Evolutionary conservation across 2,329 filamentous ascomycete species (phyloP), one percentile per base, ranked within the genome.

Genomic region (Fusarium aywerte): DNA sequence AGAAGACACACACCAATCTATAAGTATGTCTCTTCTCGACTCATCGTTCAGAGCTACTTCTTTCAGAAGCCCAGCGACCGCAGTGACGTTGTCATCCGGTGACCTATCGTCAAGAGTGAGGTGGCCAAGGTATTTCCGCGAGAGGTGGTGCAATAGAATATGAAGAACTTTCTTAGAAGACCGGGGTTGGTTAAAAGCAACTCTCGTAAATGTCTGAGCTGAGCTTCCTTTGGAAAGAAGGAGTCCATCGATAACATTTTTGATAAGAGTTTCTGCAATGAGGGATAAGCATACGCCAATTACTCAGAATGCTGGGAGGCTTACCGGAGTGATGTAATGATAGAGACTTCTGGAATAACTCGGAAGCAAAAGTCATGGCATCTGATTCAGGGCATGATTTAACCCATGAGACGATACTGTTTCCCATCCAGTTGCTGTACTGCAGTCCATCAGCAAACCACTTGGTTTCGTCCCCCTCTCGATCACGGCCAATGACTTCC

Each of bases 281-380:
- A 8, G 56, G 32, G 25, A 31, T 44, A 8, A 56, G 35, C 20
- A 35, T 35, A 9, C 52, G 18, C 35, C 20, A 11, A 16, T n/a
- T 10, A 12, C 3, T 4, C 4, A 15, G 18, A 16, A 20, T 10
- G 5, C 2, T 18, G 6, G 23, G 15, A 0, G 23, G 16, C 33
- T 74, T 82, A 91, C 92, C 90, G 52, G 84, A 81, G 77, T 96
- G 92, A 4, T 92, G 92, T 29, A 97, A 77, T 29, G 85, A 89
- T 59, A 95, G 79, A 2, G 87, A 83, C 64, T 90, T 89, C 5
- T 86, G 78, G 15, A 88, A 78, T 2, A 89, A 48, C 4, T 83
- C 81, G 16, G 80, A 81, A 40, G 79, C 81, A 9, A 84, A 72
- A 47, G 79, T 83, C 13, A 76, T 62, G 10, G 80, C 78, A 10